Conservation (phyloP, 306 rosid genomes). For the cucumber (Cucumis sativus) region DNA sequence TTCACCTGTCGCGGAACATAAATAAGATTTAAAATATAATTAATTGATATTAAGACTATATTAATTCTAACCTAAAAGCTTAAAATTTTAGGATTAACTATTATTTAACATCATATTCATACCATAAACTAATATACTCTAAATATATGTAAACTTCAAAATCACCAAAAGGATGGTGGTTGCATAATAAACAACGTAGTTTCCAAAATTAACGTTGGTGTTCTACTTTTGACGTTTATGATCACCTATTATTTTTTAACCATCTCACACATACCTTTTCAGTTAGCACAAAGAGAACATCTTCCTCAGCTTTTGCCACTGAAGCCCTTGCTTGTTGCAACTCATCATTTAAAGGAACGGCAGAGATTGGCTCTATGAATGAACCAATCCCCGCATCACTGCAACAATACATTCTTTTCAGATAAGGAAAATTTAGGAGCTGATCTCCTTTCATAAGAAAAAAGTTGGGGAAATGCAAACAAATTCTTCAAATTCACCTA, state of each 20-base stretch:
- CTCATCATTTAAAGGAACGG: slow-evolving; percentile 76
- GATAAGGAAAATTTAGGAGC: slow-evolving; percentile 18
- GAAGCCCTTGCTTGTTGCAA: slow-evolving; percentile 66
- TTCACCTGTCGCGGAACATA: slow-evolving; percentile 50
- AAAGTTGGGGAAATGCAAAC: background rate
- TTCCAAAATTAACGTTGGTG: background rate
- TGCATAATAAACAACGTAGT: background rate
- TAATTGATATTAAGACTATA: background rate
- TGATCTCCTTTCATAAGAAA: slow-evolving; percentile 5
- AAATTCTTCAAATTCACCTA: background rate
- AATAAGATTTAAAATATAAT: background rate
- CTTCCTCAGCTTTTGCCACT: slow-evolving; percentile 77
- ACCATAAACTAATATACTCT: background rate
- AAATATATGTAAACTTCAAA: background rate
- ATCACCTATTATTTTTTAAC: background rate
- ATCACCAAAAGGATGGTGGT: background rate
- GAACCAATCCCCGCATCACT: slow-evolving; percentile 67
- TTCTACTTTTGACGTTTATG: background rate
- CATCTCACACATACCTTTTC: slow-evolving; percentile 44
- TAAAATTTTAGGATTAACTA: background rate
- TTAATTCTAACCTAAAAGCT: background rate
- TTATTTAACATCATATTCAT: background rate
- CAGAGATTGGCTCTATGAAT: slow-evolving; percentile 72
- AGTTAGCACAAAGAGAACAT: slow-evolving; percentile 61
- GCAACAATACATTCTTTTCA: slow-evolving; percentile 31